Evolutionary conservation across 768 basidiomycete genomes (phyloP).

Genomic region (Suillus bovinus): DNA sequence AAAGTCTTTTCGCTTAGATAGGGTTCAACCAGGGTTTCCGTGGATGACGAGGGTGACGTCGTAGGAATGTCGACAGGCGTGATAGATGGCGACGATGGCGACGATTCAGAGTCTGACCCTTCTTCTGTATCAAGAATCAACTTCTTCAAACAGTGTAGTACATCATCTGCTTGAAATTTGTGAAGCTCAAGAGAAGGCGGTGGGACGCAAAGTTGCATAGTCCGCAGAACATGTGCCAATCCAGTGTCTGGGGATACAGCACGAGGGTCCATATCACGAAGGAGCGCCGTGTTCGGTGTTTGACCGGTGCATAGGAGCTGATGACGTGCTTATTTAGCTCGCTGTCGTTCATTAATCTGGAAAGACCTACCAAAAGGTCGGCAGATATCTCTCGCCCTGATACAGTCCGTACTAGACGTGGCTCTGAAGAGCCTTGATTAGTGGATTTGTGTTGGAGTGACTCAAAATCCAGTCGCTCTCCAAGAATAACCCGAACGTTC

Average conservation of each 20-base stretch:
- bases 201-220: constrained; percentile 42
- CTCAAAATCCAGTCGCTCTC: constrained; percentile 51
- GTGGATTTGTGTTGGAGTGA: constrained; percentile 27
- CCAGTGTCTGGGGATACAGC: constrained; percentile 40
- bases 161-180: neutral
- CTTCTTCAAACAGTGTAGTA: neutral
- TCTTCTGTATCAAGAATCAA: neutral
- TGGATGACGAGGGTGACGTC: constrained; percentile 9
- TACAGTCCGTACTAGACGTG: constrained; percentile 42
- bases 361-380: constrained; percentile 46
- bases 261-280: constrained; percentile 42
- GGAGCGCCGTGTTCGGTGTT: constrained; percentile 51
- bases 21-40: constrained; percentile 14
- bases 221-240: constrained; percentile 47
- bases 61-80: neutral
- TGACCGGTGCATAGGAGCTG: constrained; percentile 66
- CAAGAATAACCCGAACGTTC: constrained; percentile 50
- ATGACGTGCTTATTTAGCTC: neutral
- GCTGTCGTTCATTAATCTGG: neutral
- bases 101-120: neutral
- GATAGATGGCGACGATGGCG: no score
- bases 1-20: constrained; percentile 23
- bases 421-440: neutral
- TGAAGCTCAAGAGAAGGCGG: neutral
- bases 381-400: constrained; percentile 52